A percentile compares a stretch with the other conserved stretches of the same genome.
These are phyloP conservation scores for Serendipita vermifera DNA, from an alignment of 768 basidiomycete species.

Conservation along the genomic window DNA sequence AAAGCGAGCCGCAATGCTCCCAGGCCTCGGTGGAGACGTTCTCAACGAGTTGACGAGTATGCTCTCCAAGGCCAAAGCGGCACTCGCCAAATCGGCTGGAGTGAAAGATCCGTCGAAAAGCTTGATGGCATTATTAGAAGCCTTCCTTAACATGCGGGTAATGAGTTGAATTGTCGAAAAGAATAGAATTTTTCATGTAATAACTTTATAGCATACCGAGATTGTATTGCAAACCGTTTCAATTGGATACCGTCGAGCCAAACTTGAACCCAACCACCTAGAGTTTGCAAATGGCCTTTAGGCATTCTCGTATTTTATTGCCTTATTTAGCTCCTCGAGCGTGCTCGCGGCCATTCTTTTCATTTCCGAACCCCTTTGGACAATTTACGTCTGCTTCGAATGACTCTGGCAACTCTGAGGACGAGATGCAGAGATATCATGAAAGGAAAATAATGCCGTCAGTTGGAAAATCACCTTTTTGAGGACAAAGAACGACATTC, in stretches of 20 bases:
- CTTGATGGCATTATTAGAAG: not conserved
- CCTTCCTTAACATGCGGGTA: not conserved
- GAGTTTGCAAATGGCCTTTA: too few relatives aligned
- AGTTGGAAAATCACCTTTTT: constrained; percentile 21
- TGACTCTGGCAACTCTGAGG: constrained; percentile 22
- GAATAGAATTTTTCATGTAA: too few relatives aligned
- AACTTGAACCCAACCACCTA: too few relatives aligned
- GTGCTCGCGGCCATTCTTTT: constrained; percentile 30
- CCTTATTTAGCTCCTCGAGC: not conserved
- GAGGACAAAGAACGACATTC: constrained; percentile 12
- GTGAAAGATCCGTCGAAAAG: not conserved
- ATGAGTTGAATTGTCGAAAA: too few relatives aligned
- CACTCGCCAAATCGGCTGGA: not conserved
- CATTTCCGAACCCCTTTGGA: constrained; percentile 26
- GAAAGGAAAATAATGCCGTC: constrained; percentile 84
- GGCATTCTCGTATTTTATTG: too few relatives aligned
- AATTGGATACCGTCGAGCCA: too few relatives aligned
- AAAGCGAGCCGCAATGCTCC: not conserved
- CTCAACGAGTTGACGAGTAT: not conserved
- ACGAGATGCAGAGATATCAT: constrained; percentile 50
- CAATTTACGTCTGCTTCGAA: constrained; percentile 34
- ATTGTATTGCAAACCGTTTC: too few relatives aligned
- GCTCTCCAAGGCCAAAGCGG: constrained; percentile 7
- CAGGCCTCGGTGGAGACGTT: constrained; percentile 4
- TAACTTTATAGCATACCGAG: too few relatives aligned